Base-by-base conservation (phyloP, 2,329 filamentous ascomycete genomes). In the Alternaria arbusti region DNA sequence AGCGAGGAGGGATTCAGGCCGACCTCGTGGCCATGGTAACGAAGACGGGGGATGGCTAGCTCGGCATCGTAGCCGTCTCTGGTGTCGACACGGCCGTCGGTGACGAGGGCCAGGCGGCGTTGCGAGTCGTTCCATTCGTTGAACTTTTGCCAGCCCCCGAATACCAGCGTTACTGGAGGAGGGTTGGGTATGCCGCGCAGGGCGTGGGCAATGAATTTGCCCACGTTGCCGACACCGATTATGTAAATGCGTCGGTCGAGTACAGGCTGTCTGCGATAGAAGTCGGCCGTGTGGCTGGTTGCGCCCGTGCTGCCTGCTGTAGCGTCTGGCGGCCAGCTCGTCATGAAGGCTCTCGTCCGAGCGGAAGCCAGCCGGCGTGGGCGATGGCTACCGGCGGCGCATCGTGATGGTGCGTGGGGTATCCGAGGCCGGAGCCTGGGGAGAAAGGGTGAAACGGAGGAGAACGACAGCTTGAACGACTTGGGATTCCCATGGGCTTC, bases 141-240 rank as follows among this genome's bases (percentile, higher is more conserved):
- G 40, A 85, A 64, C 17, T 82, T 67, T 4, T 77, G 72, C 36
- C 79, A 78, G 36, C 83, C 85, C 73, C 94, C 91, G 36, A 97
- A 85, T n/a, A 97, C 85, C 6, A 97, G 85, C 0, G 93, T 95
- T 40, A 97, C 86, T 0, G 91, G 91, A 5, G 93, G 92, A 3
- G 86, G 85, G 20, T 87, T 80, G 8, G 84, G 83, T 9, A 89
- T 82, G 20, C 86, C 84, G 22, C 88, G 86, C 11, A 97, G 83
- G 22, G 88, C 88, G 75, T 90, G 89, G 25, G 94, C 93, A 67
- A 94, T 88, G 25, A 97, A 87, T 46, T 88, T 88, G 13, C 94
- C 94, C 12, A 97, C 84, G 75, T 93, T 96, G 36, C 94, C 94
- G 11, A 91, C 77, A 11, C 95, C 94, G 4, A 97, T 82, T 51